A percentile compares a stretch with the other conserved stretches of the same genome.
These are phyloP conservation scores for Plasmodium relictum DNA, from an alignment of 169 alveolate genomes.

Conservation along the genomic window DNA sequence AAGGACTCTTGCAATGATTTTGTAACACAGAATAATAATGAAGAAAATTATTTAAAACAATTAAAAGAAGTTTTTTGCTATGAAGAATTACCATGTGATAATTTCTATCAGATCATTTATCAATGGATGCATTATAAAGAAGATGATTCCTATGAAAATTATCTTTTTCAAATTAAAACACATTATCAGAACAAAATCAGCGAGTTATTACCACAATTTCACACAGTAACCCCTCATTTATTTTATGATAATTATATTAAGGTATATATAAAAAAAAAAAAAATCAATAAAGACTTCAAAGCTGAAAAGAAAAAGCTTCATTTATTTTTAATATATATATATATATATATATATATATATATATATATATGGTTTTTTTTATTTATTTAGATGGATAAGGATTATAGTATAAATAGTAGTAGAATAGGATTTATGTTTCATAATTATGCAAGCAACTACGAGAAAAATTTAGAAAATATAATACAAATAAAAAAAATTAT, in stretches of 20 bases:
- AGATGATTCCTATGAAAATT: constrained; percentile 15
- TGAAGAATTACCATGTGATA: constrained; percentile 9
- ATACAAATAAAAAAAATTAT: constrained; percentile 33
- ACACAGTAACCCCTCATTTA: constrained; percentile 43
- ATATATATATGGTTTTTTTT: neutral
- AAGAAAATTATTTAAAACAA: constrained; percentile 16
- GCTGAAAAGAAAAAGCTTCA: neutral
- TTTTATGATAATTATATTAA: constrained; percentile 26
- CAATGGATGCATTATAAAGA: constrained; percentile 13
- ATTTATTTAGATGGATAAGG: constrained; percentile 43
- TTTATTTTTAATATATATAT: neutral
- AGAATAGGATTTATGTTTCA: constrained; percentile 47
- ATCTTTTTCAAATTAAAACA: constrained; percentile 24
- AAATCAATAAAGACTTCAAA: neutral
- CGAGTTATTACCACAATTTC: constrained; percentile 19
- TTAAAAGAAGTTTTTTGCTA: constrained; percentile 25
- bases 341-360: neutral
- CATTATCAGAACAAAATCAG: constrained; percentile 3
- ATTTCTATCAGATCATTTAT: constrained; percentile 35
- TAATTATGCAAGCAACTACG: constrained; percentile 20
- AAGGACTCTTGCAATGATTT: constrained; percentile 17
- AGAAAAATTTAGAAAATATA: constrained; percentile 14
- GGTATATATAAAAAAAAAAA: constrained; percentile 1
- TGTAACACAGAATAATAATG: neutral
- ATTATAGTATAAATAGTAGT: constrained; percentile 20